Evolutionary conservation across 495 filamentous ascomycete genomes (phyloP).

Genomic region (Xylaria curta): DNA sequence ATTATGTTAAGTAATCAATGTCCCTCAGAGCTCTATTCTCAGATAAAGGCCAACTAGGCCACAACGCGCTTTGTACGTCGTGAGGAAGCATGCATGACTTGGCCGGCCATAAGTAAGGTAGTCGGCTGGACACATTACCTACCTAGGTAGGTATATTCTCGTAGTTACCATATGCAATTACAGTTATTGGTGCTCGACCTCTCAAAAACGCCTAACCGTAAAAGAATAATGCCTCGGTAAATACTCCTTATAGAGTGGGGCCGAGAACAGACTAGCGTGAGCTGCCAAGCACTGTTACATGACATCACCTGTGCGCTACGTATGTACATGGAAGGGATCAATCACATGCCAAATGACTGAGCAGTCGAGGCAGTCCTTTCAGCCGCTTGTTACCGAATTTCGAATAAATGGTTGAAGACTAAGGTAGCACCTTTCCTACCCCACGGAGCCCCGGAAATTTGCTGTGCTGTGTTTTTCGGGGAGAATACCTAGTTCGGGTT

Average conservation of each 20-base stretch:
- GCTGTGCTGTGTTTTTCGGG: neutral
- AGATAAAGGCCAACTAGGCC: no score
- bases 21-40: no score
- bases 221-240: conserved; percentile 1
- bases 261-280: neutral
- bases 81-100: no score
- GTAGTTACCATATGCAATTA: no score
- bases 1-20: no score
- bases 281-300: conserved; percentile 5
- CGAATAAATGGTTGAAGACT: neutral
- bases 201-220: neutral
- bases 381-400: neutral
- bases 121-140: no score
- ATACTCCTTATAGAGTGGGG: conserved; percentile 3
- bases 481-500: neutral
- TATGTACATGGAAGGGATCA: neutral
- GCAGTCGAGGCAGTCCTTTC: neutral
- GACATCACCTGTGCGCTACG: conserved; percentile 1
- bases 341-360: conserved; percentile 22
- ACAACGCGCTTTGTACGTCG: no score
- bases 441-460: conserved; percentile 7
- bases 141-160: no score
- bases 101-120: no score
- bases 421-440: neutral
- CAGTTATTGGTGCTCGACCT: no score